Evolutionary conservation across 176 grass and related monocot species (phyloP), one percentile per base, ranked within the genome.

Genomic region (Zoysia pacifica): DNA sequence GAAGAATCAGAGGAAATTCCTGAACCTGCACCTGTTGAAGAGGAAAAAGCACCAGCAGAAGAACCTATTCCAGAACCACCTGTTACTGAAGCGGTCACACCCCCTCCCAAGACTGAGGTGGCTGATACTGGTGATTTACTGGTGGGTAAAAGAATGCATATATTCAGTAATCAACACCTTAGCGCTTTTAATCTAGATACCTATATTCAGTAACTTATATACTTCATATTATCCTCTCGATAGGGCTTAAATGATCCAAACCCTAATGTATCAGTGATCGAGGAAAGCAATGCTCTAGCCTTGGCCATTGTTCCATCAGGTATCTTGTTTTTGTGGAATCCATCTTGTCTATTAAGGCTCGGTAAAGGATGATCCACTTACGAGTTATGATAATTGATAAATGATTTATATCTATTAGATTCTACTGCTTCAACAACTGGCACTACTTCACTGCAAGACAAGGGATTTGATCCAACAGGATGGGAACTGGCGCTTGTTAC

Each of bases 401-500:
- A 79, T 79, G 5, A 59, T 72, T 62, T 74, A 52, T 16, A 80
- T 87, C 41, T 66, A 41, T 81, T 54, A 93, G 91, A 91, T 80
- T 58, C 47, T 69, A 81, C 79, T 36, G 61, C 80, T 69, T 66
- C 88, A 37, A 83, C 87, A 55, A 86, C 81, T 83, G 73, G 85
- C 65, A 74, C 58, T 50, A 71, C 87, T 28, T 44, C 54, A 62
- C 62, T 80, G 71, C 86, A 95, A 88, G 92, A 99, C 59, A 95
- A 93, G 82, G 92, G 86, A 73, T 95, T 96, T 90, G 97, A 99
- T 88, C 93, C 97, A 59, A 91, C 97, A n/a, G 97, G 93, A 67
- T 99, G 93, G 97, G 97, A 99, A 82, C 90, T 99, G 1, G 97
- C 97, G 16, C 93, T 99, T 81, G 97, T 99, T 87, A 87, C 90